Conservation (phyloP, 139 green algal species). For the Coccomyxa sp. region DNA sequence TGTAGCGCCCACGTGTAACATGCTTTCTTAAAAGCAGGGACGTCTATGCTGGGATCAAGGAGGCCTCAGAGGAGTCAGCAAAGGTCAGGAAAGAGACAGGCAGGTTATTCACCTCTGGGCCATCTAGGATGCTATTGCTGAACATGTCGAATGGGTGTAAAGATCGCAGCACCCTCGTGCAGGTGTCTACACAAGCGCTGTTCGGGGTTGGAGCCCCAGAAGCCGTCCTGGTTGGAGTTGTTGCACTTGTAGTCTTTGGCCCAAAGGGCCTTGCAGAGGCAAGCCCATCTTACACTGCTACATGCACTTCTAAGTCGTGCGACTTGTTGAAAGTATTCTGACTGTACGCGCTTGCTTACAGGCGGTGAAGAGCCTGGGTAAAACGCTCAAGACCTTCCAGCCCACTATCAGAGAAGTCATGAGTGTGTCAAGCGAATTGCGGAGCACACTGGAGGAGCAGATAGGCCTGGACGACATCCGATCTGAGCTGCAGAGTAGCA, state of each 20-base stretch:
- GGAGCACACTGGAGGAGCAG: slow-evolving; percentile 87
- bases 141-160: background rate
- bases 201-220: slow-evolving; percentile 96
- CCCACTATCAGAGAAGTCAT: slow-evolving; percentile 94
- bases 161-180: background rate
- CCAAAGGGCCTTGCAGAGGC: slow-evolving; percentile 94
- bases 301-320: background rate
- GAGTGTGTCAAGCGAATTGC: slow-evolving; percentile 83
- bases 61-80: background rate
- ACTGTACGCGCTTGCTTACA: slow-evolving; percentile 28
- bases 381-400: slow-evolving; percentile 78
- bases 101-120: background rate
- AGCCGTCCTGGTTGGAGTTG: slow-evolving; percentile 91
- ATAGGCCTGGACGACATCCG: slow-evolving; percentile 92
- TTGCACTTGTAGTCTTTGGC: slow-evolving; percentile 98
- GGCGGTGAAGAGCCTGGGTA: slow-evolving; percentile 85
- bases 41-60: no score
- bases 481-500: slow-evolving; percentile 34
- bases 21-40: no score
- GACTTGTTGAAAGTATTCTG: background rate
- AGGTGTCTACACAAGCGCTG: slow-evolving; percentile 34
- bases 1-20: no score
- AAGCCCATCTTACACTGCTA: background rate
- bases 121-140: background rate
- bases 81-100: background rate